Evolutionary conservation across 805 yeast genomes (phyloP).

Genomic region (Jamesozyma lodderae): DNA sequence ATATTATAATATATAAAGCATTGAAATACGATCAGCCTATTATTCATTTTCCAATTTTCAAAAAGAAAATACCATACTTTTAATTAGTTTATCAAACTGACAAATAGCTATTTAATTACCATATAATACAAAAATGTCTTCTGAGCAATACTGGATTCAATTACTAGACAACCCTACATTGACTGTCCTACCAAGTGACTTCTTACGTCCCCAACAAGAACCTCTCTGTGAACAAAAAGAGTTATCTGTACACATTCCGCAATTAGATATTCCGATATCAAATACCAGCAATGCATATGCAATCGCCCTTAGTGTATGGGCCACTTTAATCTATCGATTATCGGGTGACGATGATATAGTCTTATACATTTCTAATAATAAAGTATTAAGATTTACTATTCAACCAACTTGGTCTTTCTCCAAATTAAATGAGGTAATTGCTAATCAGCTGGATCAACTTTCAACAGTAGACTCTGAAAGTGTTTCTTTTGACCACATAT

Average conservation of each 20-base stretch:
- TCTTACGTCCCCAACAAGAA: slow-evolving; percentile 62
- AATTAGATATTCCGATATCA: slow-evolving; percentile 22
- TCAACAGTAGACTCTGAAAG: slow-evolving; percentile 13
- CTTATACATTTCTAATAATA: slow-evolving; percentile 42
- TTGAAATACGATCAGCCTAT: no score
- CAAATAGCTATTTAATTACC: no score
- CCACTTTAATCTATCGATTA: slow-evolving; percentile 62
- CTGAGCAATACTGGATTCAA: slow-evolving; percentile 42
- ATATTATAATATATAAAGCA: no score
- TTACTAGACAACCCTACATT: slow-evolving; percentile 71
- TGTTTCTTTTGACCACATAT: slow-evolving; percentile 48
- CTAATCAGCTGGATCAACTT: slow-evolving; percentile 31
- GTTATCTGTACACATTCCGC: slow-evolving; percentile 28
- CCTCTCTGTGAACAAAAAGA: slow-evolving; percentile 56
- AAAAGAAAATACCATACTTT: no score
- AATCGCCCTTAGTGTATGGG: slow-evolving; percentile 55
- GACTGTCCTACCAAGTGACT: slow-evolving; percentile 84
- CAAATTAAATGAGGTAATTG: slow-evolving; percentile 39
- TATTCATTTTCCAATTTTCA: no score
- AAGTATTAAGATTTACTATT: slow-evolving; percentile 53
- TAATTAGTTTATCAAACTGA: no score
- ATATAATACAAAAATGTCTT: slow-evolving; percentile 10
- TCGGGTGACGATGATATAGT: slow-evolving; percentile 93
- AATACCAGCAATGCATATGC: slow-evolving; percentile 32
- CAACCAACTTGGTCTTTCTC: slow-evolving; percentile 46